phyloP scores from a whole-genome alignment of 2,329 filamentous ascomycete genomes.

The Pestalotiopsis sp. region DNA sequence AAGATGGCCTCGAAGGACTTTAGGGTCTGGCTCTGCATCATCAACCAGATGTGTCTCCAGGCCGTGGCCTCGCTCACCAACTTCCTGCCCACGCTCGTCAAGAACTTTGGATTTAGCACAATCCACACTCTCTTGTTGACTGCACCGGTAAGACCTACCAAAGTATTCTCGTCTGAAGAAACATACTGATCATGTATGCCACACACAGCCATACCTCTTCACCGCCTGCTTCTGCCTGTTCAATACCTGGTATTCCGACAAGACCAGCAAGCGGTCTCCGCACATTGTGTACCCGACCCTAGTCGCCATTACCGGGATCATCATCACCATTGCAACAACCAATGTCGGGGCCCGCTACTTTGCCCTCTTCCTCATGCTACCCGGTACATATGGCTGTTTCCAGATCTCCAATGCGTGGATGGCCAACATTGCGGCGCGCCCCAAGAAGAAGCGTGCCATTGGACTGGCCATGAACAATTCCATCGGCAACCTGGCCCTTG shows the following conservation, averaged over 20 bases:
- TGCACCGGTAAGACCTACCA: slow-evolving; percentile 20
- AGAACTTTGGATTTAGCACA: slow-evolving; percentile 28
- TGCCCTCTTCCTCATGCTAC: slow-evolving; percentile 24
- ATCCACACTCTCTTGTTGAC: slow-evolving; percentile 31
- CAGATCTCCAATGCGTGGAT: slow-evolving; percentile 30
- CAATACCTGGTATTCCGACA: slow-evolving; percentile 33
- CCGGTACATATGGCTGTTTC: slow-evolving; percentile 25
- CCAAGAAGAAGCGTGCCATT: slow-evolving; percentile 28
- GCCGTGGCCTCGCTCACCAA: slow-evolving; percentile 33
- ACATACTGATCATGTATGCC: not conserved
- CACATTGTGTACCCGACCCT: slow-evolving; percentile 24
- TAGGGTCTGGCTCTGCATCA: slow-evolving; percentile 29
- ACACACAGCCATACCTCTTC: slow-evolving; percentile 26
- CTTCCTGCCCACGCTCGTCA: slow-evolving; percentile 34
- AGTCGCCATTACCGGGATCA: slow-evolving; percentile 22
- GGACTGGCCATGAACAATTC: slow-evolving; percentile 28
- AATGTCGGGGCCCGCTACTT: slow-evolving; percentile 25
- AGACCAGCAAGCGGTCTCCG: slow-evolving; percentile 24
- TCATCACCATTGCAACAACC: slow-evolving; percentile 27
- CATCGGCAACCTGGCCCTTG: slow-evolving; percentile 27
- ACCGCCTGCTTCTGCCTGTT: slow-evolving; percentile 29
- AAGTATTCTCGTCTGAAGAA: too few species aligned
- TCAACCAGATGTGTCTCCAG: slow-evolving; percentile 30
- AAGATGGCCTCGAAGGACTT: slow-evolving; percentile 30
- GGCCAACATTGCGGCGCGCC: slow-evolving; percentile 28